A percentile compares a stretch with the other conserved stretches of the same genome.
Conservation (phyloP, 495 filamentous ascomycete genomes). For the Geoglossum glabrum region DNA sequence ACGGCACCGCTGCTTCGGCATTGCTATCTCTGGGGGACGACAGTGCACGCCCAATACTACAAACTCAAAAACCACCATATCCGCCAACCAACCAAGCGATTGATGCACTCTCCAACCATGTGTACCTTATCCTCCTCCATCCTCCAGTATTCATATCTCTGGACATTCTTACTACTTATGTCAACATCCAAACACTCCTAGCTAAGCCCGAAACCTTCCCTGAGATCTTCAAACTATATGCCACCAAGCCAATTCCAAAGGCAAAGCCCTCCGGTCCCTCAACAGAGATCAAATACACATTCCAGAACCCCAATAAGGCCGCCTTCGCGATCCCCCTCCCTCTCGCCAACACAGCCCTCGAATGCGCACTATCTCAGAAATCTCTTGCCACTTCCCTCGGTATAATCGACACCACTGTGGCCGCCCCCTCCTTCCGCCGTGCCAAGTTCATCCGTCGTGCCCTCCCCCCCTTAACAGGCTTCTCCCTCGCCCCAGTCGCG, state of each 20-base stretch:
- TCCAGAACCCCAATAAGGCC: conserved; percentile 43
- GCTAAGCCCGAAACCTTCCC: conserved; percentile 53
- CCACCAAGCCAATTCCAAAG: conserved; percentile 56
- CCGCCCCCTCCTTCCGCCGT: conserved; percentile 47
- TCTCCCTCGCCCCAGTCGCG: conserved; percentile 42
- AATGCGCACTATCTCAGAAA: conserved; percentile 53
- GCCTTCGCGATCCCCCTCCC: conserved; percentile 48
- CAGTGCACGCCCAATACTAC: conserved; percentile 3
- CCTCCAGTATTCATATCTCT: conserved; percentile 69
- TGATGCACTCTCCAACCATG: conserved; percentile 29
- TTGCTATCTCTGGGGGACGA: conserved; percentile 31
- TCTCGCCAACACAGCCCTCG: conserved; percentile 48
- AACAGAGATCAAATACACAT: conserved; percentile 34
- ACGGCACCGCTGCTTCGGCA: conserved; percentile 25
- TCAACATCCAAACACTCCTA: conserved; percentile 50
- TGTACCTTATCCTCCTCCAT: conserved; percentile 47
- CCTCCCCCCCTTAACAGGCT: conserved; percentile 11
- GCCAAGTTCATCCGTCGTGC: conserved; percentile 33
- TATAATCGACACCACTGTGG: conserved; percentile 63
- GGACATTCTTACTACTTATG: conserved; percentile 43
- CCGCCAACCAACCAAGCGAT: conserved; percentile 8
- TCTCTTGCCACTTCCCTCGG: conserved; percentile 56
- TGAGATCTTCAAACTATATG: conserved; percentile 61
- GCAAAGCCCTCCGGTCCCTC: conserved; percentile 19
- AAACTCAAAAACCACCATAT: conserved; percentile 4